Evolutionary conservation across 2,329 filamentous ascomycete genomes (phyloP), one percentile per base, ranked within the genome.

Genomic region (Chrysoporthe deuterocubensis): DNA sequence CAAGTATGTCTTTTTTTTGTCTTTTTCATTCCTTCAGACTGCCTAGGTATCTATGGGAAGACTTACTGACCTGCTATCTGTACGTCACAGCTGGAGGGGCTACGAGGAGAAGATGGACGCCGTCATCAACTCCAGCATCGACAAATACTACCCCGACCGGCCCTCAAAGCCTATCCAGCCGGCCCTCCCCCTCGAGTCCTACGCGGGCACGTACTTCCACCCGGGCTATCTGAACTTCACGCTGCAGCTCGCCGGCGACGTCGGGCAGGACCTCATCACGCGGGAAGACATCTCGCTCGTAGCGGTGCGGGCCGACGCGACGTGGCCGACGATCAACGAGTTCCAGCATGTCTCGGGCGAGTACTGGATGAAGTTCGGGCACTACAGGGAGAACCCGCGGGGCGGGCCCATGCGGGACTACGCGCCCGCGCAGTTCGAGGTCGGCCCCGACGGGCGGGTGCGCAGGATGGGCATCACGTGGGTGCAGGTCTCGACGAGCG

Each of bases 171-270:
- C 77, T 0, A 59, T 80, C 42, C 79, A 80, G 3, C 75, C 75
- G 0, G 67, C 74, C 8, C 73, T 81, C 18, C 76, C 80, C 0
- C 71, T 83, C 3, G 68, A 72, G 18, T 72, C 73, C 46, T 80
- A 80, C 68, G 71, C 73, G 1, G 84, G 84, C 3, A 81, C 76
- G 1, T 86, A 85, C 70, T 79, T 74, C 68, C 77, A 85, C 64
- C 77, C 78, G 1, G 82, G 77, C 3, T 84, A 84, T 73, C 72
- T 71, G 40, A 77, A 76, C 70, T 62, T 79, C 64, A 77, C 74
- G 1, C 58, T 79, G 9, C 62, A 73, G 60, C 57, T 73, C 6
- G 65, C 64, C 16, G 8, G 21, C 42, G 26, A 26, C 42, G 26
- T 26, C 26, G 62, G 57, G 1, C 48, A 44, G 6, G 34, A 13